phyloP scores from a whole-genome alignment of 352 stramenopile genomes.

The Globisporangium nodosum region DNA sequence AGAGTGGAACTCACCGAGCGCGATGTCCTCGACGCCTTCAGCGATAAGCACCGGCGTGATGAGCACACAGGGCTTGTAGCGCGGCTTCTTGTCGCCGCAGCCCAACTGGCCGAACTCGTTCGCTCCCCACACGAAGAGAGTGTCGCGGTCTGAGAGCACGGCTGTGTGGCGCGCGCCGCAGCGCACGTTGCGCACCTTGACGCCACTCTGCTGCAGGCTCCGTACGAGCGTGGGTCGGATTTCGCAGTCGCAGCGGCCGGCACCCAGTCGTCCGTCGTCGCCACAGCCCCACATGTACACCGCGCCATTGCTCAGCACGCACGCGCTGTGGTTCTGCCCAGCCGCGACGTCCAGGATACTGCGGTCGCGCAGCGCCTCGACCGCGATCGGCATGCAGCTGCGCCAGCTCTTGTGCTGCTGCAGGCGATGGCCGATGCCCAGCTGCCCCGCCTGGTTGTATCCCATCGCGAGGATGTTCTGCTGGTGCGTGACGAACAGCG shows the following conservation, averaged over 20 bases:
- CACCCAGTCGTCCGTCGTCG: conserved; percentile 58
- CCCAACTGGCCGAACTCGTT: conserved; percentile 81
- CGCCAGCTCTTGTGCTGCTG: conserved; percentile 61
- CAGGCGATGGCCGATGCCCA: conserved; percentile 58
- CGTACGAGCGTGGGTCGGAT: conserved; percentile 27
- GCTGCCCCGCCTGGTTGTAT: conserved; percentile 74
- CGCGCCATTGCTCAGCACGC: conserved; percentile 62
- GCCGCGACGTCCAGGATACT: conserved; percentile 67
- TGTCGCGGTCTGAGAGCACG: conserved; percentile 52
- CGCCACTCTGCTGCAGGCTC: conserved; percentile 29
- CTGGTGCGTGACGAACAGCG: conserved; percentile 70
- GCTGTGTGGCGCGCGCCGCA: conserved; percentile 68
- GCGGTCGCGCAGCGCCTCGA: conserved; percentile 45
- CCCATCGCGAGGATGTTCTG: conserved; percentile 73
- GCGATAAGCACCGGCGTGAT: conserved; percentile 27
- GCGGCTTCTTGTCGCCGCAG: conserved; percentile 42
- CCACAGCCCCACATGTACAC: conserved; percentile 76
- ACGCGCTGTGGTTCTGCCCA: conserved; percentile 70
- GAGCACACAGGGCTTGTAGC: conserved; percentile 40
- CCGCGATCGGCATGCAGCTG: conserved; percentile 47
- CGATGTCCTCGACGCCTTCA: conserved; percentile 49
- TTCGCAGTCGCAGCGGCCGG: conserved; percentile 31
- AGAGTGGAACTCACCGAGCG: conserved; percentile 71
- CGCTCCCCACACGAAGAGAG: conserved; percentile 74
- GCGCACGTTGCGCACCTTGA: conserved; percentile 42